Percentiles rank a stretch among this genome's conserved stretches.
Conservation (phyloP, 345 rosid genomes). For the Boechera stricta region DNA sequence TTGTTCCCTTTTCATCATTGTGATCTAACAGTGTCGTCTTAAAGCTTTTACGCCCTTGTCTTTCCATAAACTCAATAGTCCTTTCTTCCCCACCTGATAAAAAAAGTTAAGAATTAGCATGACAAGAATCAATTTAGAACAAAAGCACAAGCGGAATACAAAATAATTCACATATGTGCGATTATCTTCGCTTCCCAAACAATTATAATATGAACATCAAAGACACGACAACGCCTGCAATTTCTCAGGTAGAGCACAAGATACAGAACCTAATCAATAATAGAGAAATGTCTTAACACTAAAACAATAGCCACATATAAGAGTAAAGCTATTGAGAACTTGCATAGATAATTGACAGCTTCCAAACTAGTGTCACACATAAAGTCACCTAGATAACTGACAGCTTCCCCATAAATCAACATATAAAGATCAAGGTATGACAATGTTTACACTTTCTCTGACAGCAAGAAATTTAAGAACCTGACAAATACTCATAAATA, state of each 20-base stretch:
- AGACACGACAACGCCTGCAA: not conserved
- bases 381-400: slow-evolving; percentile 6
- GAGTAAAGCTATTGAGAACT: not conserved
- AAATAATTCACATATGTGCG: not conserved
- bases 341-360: not conserved
- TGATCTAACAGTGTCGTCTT: slow-evolving; percentile 73
- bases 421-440: not conserved
- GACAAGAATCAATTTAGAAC: slow-evolving; percentile 4
- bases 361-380: slow-evolving; percentile 8
- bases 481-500: not conserved
- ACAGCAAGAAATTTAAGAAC: not conserved
- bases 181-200: not conserved
- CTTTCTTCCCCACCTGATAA: slow-evolving; percentile 88
- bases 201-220: slow-evolving; percentile 21
- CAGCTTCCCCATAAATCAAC: not conserved
- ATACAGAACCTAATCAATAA: slow-evolving; percentile 13
- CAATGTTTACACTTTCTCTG: not conserved
- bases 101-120: slow-evolving; percentile 7
- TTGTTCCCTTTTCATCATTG: slow-evolving; percentile 60
- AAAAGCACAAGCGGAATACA: not conserved
- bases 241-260: slow-evolving; percentile 16
- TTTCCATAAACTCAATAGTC: slow-evolving; percentile 87
- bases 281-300: slow-evolving; percentile 15
- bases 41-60: slow-evolving; percentile 71
- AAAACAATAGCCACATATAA: slow-evolving; percentile 7